These are phyloP conservation scores for Mycena rosella DNA, from an alignment of 768 basidiomycete species.

Conservation along the genomic window DNA sequence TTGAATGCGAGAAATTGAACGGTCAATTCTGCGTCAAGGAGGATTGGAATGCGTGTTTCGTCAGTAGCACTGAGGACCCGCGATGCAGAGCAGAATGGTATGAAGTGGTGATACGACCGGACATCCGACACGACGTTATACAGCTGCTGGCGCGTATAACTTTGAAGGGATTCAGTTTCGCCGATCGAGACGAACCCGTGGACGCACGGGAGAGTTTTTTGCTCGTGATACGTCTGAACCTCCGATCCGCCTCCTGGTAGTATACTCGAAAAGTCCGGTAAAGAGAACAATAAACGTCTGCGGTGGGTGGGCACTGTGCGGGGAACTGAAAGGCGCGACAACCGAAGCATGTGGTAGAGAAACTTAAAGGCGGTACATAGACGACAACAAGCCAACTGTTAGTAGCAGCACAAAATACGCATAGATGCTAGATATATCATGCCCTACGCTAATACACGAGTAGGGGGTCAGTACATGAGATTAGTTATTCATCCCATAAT, in stretches of 20 bases:
- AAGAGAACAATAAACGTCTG: conserved; percentile 61
- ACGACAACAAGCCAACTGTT: not conserved
- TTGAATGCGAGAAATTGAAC: conserved; percentile 90
- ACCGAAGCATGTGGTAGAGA: conserved; percentile 16
- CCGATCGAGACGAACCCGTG: conserved; percentile 26
- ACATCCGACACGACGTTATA: conserved; percentile 92
- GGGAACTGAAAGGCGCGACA: conserved; percentile 26
- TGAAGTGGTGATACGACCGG: conserved; percentile 84
- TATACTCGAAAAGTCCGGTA: conserved; percentile 63
- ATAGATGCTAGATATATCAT: conserved; percentile 18
- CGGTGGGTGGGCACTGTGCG: conserved; percentile 20
- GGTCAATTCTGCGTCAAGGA: conserved; percentile 87
- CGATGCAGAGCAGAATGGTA: conserved; percentile 89
- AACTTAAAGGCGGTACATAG: not conserved
- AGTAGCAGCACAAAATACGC: no score
- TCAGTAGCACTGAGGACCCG: conserved; percentile 64
- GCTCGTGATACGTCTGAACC: conserved; percentile 80
- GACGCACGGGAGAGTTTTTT: conserved; percentile 89
- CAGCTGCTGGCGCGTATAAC: conserved; percentile 83
- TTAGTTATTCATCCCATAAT: conserved; percentile 55
- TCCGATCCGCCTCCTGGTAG: conserved; percentile 59
- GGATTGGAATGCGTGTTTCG: conserved; percentile 47
- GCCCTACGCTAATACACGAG: conserved; percentile 5
- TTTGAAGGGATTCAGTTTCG: conserved; percentile 45
- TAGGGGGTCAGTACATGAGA: conserved; percentile 2